phyloP scores from a whole-genome alignment of 2,329 filamentous ascomycete species.

The Aspergillus puulaauensis region DNA sequence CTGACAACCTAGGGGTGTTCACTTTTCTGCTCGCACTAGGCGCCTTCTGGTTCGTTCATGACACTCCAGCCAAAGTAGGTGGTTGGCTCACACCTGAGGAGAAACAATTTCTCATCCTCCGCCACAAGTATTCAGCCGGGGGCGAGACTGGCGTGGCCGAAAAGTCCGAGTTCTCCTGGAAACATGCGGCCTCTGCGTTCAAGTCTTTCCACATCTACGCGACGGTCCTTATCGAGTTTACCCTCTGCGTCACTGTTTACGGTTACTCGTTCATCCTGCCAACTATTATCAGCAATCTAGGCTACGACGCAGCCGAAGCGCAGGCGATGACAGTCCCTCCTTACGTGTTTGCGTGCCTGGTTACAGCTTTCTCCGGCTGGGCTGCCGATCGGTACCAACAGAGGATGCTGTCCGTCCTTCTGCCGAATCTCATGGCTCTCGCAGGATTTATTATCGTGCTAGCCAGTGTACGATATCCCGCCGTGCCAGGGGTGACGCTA shows the following conservation, averaged over 20 bases:
- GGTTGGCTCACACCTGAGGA: background rate
- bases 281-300: conserved; percentile 44
- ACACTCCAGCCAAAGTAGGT: background rate
- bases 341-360: conserved; percentile 31
- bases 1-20: background rate
- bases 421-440: conserved; percentile 38
- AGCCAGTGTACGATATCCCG: conserved; percentile 38
- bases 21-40: background rate
- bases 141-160: conserved; percentile 2
- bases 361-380: conserved; percentile 29
- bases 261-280: conserved; percentile 26
- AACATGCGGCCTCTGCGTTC: background rate
- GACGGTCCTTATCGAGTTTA: conserved; percentile 60
- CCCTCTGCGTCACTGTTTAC: conserved; percentile 3
- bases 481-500: conserved; percentile 35
- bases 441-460: conserved; percentile 39
- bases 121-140: conserved; percentile 1
- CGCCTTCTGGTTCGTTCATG: background rate
- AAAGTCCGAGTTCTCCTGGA: conserved; percentile 1
- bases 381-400: conserved; percentile 40
- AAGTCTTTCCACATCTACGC: conserved; percentile 27
- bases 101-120: background rate
- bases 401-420: conserved; percentile 42
- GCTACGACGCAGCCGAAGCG: conserved; percentile 37
- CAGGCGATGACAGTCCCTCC: conserved; percentile 30